Conservation (phyloP, 2,329 filamentous ascomycete genomes). For the Aspergillus udagawae region DNA sequence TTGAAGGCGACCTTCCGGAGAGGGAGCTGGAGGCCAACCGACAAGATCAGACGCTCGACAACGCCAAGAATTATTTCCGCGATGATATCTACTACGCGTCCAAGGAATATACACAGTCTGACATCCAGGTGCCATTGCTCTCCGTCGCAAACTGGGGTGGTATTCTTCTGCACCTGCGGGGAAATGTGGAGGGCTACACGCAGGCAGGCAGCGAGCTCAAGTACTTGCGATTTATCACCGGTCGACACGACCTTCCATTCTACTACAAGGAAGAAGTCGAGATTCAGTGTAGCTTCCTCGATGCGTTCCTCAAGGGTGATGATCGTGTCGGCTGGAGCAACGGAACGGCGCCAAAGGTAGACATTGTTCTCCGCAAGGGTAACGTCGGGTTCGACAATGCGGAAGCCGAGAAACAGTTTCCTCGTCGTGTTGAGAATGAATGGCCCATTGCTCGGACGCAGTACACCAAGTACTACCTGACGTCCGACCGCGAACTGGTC, state of each 20-base stretch:
- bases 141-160: slow-evolving; percentile 69
- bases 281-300: slow-evolving; percentile 63
- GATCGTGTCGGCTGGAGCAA: slow-evolving; percentile 47
- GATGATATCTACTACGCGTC: slow-evolving; percentile 62
- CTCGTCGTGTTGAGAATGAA: too few species aligned
- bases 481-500: too few species aligned
- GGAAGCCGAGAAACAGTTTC: too few species aligned
- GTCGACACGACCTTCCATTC: slow-evolving; percentile 68
- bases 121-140: slow-evolving; percentile 65
- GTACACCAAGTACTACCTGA: too few species aligned
- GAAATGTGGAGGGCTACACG: slow-evolving; percentile 63
- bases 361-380: slow-evolving; percentile 60
- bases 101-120: slow-evolving; percentile 61
- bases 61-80: slow-evolving; percentile 51
- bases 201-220: slow-evolving; percentile 64
- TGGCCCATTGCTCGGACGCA: too few species aligned
- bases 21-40: slow-evolving; percentile 36
- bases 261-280: slow-evolving; percentile 68
- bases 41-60: slow-evolving; percentile 43
- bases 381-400: slow-evolving; percentile 59
- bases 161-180: slow-evolving; percentile 64
- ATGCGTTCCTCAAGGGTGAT: slow-evolving; percentile 66
- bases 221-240: slow-evolving; percentile 66
- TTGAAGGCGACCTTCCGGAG: slow-evolving; percentile 37
- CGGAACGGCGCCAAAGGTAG: slow-evolving; percentile 59